Evolutionary conservation across 495 filamentous ascomycete species (phyloP).

Genomic region (Friedmanniomyces endolithicus): DNA sequence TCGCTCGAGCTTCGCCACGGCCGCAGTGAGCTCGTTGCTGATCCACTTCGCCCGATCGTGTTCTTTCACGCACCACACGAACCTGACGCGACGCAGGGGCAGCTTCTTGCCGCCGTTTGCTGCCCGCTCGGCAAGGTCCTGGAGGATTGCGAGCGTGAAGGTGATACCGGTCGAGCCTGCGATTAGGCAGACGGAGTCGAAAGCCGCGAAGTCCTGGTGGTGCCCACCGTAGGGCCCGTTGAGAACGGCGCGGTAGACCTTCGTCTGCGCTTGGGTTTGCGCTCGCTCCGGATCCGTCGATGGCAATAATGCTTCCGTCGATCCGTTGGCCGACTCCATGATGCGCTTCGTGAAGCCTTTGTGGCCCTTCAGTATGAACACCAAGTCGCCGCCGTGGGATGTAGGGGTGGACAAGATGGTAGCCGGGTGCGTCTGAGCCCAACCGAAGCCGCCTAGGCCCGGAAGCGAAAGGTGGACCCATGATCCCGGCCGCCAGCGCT

Average conservation of each 20-base stretch:
- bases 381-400: slow-evolving; percentile 41
- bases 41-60: slow-evolving; percentile 6
- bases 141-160: slow-evolving; percentile 12
- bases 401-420: slow-evolving; percentile 56
- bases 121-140: slow-evolving; percentile 14
- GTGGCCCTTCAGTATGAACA: slow-evolving; percentile 61
- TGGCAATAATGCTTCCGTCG: not conserved
- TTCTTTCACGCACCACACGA: slow-evolving; percentile 15
- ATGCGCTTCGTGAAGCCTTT: slow-evolving; percentile 58
- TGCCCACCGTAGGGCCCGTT: slow-evolving; percentile 43
- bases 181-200: slow-evolving; percentile 46
- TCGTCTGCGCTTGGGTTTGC: not conserved
- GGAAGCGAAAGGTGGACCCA: slow-evolving; percentile 60
- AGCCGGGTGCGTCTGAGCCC: slow-evolving; percentile 58
- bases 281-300: not conserved
- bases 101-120: slow-evolving; percentile 3
- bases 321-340: slow-evolving; percentile 48
- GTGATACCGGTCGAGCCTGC: slow-evolving; percentile 39
- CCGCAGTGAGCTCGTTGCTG: slow-evolving; percentile 1
- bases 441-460: slow-evolving; percentile 3
- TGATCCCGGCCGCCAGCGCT: slow-evolving; percentile 60
- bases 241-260: slow-evolving; percentile 5
- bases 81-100: slow-evolving; percentile 4
- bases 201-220: slow-evolving; percentile 33
- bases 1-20: slow-evolving; percentile 1